Percentiles rank a stretch among this genome's conserved stretches.
Conservation (phyloP, 2,329 filamentous ascomycete genomes). For the Knufia fluminis region DNA sequence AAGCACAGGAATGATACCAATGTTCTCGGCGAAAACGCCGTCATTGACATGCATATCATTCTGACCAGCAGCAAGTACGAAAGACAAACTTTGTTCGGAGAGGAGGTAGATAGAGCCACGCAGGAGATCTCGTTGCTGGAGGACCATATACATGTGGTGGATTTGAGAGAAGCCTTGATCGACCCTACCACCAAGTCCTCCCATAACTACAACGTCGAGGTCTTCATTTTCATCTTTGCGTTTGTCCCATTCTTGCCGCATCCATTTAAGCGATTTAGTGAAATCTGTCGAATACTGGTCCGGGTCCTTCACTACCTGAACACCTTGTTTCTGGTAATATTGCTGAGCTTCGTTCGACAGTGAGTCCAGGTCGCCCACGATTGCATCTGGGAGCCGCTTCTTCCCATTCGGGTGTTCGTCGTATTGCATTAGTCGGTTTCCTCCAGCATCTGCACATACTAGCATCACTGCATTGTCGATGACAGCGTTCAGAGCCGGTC, state of each 20-base stretch:
- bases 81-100: constrained; percentile 71
- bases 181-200: constrained; percentile 78
- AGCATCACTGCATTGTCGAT: constrained; percentile 47
- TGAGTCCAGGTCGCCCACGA: constrained; percentile 90
- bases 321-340: constrained; percentile 56
- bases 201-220: constrained; percentile 66
- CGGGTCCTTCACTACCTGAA: constrained; percentile 58
- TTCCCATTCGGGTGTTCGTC: constrained; percentile 4
- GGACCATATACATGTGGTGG: constrained; percentile 62
- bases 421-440: constrained; percentile 59
- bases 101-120: constrained; percentile 64
- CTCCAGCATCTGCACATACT: constrained; percentile 85
- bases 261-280: constrained; percentile 63
- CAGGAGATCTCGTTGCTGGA: constrained; percentile 32
- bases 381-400: constrained; percentile 51
- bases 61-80: constrained; percentile 60
- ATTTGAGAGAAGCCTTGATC: constrained; percentile 87
- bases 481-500: constrained; percentile 31
- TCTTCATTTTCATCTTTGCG: constrained; percentile 16
- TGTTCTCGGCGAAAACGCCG: constrained; percentile 59
- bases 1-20: constrained; percentile 78
- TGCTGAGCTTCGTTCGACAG: constrained; percentile 51
- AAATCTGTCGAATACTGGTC: constrained; percentile 91
- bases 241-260: constrained; percentile 25
- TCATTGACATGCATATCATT: constrained; percentile 59